Evolutionary conservation across 2,329 filamentous ascomycete genomes (phyloP), one percentile per base, ranked within the genome.

Genomic region (Teratosphaeria viscida): DNA sequence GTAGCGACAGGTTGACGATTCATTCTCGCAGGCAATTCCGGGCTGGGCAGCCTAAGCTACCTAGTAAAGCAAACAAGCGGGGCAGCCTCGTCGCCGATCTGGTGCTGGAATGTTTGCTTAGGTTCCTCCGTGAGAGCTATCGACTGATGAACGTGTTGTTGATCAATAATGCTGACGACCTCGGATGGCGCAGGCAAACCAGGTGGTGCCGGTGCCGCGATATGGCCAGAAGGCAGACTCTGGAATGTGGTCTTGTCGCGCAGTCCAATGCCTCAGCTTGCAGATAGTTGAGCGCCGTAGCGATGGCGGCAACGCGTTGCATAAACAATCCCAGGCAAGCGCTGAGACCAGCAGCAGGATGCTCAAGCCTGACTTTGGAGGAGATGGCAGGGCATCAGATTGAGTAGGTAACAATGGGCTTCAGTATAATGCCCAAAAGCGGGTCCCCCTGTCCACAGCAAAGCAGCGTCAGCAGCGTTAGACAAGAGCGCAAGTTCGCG

Each of bases 1-100:
- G 66, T 61, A 52, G 63, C 65, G 62, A 67, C 63, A 56, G 63
- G 67, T 59, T 66, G 69, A 60, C 62, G 65, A 56, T 66, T 64
- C 65, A 65, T 71, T 61, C 61, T 68, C 53, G 14, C 53, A 56
- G 53, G 27, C 53, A 55, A 49, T 52, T 54, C 57, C 61, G 57
- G 59, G 60, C 59, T 62, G 58, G 62, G 57, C 14, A 62, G 59
- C 60, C 63, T 61, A 65, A 66, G 65, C 65, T 68, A 19, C 19
- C 19, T 19, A 19, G 19, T 19, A 66, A 60, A 61, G 65, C 66
- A 66, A n/a, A 54, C 57, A 65, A 66, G 64, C 64, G 67, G 66
- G 66, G 66, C 63, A 52, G 32, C 16, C 54, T 57, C 34, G 23
- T 39, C 19, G 26, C 52, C 52, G 52, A 54, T 54, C 27, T 32